These are phyloP conservation scores for Penicillium cosmopolitanum DNA, from an alignment of 495 filamentous ascomycete species.

Conservation along the genomic window DNA sequence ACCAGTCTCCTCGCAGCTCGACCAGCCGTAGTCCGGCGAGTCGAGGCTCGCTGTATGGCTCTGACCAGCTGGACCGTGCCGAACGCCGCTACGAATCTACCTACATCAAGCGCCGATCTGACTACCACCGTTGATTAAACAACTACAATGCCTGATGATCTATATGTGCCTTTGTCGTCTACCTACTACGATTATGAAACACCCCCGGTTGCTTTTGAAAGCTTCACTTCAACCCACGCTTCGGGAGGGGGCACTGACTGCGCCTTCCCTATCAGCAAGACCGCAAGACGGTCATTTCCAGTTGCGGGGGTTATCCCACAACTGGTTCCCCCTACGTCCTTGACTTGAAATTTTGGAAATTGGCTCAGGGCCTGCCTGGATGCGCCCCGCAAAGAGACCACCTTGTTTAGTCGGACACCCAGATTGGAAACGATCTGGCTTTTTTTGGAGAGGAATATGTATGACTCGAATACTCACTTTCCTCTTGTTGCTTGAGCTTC, in stretches of 20 bases:
- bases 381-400: constrained; percentile 20
- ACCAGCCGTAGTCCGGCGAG: constrained; percentile 40
- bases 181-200: not conserved
- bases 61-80: constrained; percentile 41
- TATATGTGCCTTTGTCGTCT: not conserved
- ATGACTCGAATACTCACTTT: constrained; percentile 6
- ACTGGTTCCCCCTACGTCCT: constrained; percentile 3
- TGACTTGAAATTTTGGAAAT: constrained; percentile 4
- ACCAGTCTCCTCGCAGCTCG: constrained; percentile 34
- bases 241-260: constrained; percentile 23
- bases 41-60: constrained; percentile 47
- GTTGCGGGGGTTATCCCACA: constrained; percentile 1
- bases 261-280: constrained; percentile 5
- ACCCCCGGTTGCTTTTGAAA: constrained; percentile 15
- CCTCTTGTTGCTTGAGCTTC: constrained; percentile 1
- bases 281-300: constrained; percentile 23
- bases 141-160: not conserved
- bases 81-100: constrained; percentile 39
- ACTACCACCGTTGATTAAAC: constrained; percentile 37
- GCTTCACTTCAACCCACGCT: constrained; percentile 15
- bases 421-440: constrained; percentile 17
- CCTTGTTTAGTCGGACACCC: constrained; percentile 17
- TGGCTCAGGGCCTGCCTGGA: constrained; percentile 23
- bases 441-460: constrained; percentile 6
- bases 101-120: constrained; percentile 32